Evolutionary conservation across 352 stramenopile genomes (phyloP).

Genomic region (Phytophthora megakarya): DNA sequence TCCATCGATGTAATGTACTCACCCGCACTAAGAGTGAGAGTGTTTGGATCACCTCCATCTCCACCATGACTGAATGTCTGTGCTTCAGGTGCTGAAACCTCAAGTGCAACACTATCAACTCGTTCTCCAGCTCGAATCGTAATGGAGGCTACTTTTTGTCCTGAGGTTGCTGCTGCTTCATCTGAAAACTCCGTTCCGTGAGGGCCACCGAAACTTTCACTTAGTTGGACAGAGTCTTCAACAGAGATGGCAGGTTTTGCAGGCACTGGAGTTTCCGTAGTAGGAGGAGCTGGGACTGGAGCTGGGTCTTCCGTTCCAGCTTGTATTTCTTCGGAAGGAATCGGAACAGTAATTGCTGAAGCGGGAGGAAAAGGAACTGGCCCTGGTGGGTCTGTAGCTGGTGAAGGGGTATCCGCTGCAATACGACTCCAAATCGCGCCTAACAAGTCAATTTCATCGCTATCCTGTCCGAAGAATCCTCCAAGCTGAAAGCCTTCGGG

Average conservation of each 20-base stretch:
- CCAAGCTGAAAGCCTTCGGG: not conserved
- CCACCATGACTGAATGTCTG: slow-evolving; percentile 30
- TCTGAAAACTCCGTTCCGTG: slow-evolving; percentile 31
- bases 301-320: not conserved
- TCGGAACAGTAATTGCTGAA: not conserved
- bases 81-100: slow-evolving; percentile 20
- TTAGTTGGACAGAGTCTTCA: slow-evolving; percentile 25
- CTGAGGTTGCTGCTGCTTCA: slow-evolving; percentile 16
- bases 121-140: slow-evolving; percentile 24
- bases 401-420: not conserved
- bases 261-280: not conserved
- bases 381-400: not conserved
- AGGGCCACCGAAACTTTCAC: slow-evolving; percentile 27
- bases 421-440: not conserved
- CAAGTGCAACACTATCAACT: slow-evolving; percentile 20
- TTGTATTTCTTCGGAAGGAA: not conserved
- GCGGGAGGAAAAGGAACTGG: not conserved
- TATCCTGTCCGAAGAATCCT: not conserved
- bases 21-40: slow-evolving; percentile 15
- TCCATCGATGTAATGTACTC: slow-evolving; percentile 35
- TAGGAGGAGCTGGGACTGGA: not conserved
- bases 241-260: not conserved
- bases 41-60: slow-evolving; percentile 19
- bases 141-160: slow-evolving; percentile 19
- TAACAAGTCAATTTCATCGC: not conserved